A percentile compares a stretch with the other conserved stretches of the same genome.
Conservation (phyloP, 768 basidiomycete genomes). For the Lepiota subincarnata region DNA sequence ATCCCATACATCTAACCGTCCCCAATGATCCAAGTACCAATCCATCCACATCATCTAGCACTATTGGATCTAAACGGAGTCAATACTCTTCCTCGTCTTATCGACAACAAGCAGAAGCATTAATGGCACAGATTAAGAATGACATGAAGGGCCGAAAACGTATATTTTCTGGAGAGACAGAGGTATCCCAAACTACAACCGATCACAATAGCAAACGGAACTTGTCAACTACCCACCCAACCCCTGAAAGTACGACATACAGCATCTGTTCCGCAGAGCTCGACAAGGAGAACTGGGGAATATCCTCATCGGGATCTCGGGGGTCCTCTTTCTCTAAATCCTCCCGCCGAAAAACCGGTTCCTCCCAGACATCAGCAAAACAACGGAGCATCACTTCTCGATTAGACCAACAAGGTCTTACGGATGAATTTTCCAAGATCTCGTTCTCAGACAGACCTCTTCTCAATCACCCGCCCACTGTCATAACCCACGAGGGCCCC, state of each 20-base stretch:
- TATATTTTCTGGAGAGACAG: constrained; percentile 64
- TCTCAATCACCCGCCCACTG: constrained; percentile 17
- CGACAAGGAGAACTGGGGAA: constrained; percentile 30
- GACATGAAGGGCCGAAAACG: constrained; percentile 76
- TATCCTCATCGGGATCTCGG: constrained; percentile 23
- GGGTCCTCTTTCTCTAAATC: constrained; percentile 26
- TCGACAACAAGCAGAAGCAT: constrained; percentile 67
- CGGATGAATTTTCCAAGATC: constrained; percentile 21
- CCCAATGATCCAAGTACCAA: constrained; percentile 25
- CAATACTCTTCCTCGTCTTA: constrained; percentile 63
- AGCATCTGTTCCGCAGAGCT: constrained; percentile 4
- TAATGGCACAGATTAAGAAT: constrained; percentile 84
- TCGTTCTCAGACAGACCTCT: constrained; percentile 23
- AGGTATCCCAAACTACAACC: constrained; percentile 39
- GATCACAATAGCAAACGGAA: constrained; percentile 27
- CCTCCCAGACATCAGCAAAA: constrained; percentile 21
- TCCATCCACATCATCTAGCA: constrained; percentile 26
- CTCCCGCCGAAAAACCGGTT: constrained; percentile 18
- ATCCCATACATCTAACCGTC: constrained; percentile 28
- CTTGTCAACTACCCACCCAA: constrained; percentile 2
- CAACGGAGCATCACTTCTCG: not conserved
- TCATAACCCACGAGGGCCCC: constrained; percentile 9
- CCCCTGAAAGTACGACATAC: constrained; percentile 12
- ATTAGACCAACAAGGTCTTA: constrained; percentile 10
- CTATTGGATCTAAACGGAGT: constrained; percentile 28